Evolutionary conservation across 2,329 filamentous ascomycete genomes (phyloP), one percentile per base, ranked within the genome.

Genomic region (Hymenoscyphus repandus): DNA sequence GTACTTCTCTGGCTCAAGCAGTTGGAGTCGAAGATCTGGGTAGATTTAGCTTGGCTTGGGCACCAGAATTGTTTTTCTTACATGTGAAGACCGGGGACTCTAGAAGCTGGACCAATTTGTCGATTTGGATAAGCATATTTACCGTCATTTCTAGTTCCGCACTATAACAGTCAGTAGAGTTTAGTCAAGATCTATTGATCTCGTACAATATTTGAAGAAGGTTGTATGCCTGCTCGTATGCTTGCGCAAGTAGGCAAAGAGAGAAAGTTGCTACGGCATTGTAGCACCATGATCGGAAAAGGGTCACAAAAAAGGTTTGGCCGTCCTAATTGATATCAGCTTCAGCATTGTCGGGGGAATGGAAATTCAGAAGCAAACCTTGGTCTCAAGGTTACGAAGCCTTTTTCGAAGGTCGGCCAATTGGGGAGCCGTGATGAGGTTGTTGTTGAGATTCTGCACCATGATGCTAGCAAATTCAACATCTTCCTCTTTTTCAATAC

Each of bases 361-460:
- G 7, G 22, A n/a, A 39, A 22, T 6, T 30, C 7, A 27, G 22
- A 27, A 27, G 51, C 60, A 50, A 71, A 86, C 86, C 72, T 84
- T 91, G 9, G 86, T 90, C 67, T 99, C 93, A 1, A 96, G 74
- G 61, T 96, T 99, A 32, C 93, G 80, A 45, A 99, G 73, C 39
- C 93, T 78, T 68, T 96, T 96, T 41, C 93, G 83, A 56, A 99
- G 76, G 61, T 97, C 95, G 1, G 89, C 83, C 30, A 99, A 75
- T 69, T 99, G 91, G 1, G 95, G 93, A 0, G 95, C 93, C 1
- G 95, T 99, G 58, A 99, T 96, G 49, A 99, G 83, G 63, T 99
- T 99, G 69, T 99, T 99, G 72, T 99, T 99, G 47, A 99, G 77
- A 63, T 97, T 97, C 68, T 99, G 93, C 30, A 99, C 90, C 93